Base-by-base conservation (phyloP, 345 rosid genomes). In the Stellera chamaejasme region DNA sequence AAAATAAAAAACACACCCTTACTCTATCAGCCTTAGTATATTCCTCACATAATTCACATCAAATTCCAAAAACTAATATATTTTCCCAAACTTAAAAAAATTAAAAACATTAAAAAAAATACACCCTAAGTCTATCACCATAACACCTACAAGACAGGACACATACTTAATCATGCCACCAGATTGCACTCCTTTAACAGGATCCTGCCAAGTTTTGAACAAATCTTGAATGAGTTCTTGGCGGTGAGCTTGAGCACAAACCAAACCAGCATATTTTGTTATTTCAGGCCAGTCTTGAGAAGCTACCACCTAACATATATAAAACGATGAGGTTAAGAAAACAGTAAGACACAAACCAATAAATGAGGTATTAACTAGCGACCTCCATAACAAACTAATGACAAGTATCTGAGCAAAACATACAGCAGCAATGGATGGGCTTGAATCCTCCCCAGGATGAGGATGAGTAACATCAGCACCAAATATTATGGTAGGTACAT, bases 391-490 rank as follows among this genome's bases (percentile, higher is more conserved):
- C 26, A 48, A 19, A 50, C 13, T 27, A 41, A 13, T 7, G n/a
- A 6, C 11, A 53, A 42, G 48, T 58, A 55, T 52, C 27, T 3
- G 6, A 36, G 44, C 9, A 59, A 1, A 42, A 65, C 79, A 60
- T 82, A 94, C 99, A 52, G 99, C 99, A 26, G 97, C 99, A 56
- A 94, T 94, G 3, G 99, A 94, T n/a, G 99, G 99, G 72, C 96
- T 90, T 10, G 99, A 85, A 66, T 94, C 99, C 63, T 94, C 99
- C 45, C 99, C 99, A 14, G 97, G 97, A 61, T 94, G 97, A 50
- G 99, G 99, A 70, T 94, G 99, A 23, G 99, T 94, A n/a, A 94
- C 99, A 77, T 94, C 99, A 53, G 99, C 99, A 26, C 99, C 99
- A 77, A 94, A 94, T 55, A 94, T 94, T 27, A 94, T 87, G 14